Percentiles rank a stretch among this genome's conserved stretches.
Conservation (phyloP, 345 rosid species). For the Sapria himalayana region DNA sequence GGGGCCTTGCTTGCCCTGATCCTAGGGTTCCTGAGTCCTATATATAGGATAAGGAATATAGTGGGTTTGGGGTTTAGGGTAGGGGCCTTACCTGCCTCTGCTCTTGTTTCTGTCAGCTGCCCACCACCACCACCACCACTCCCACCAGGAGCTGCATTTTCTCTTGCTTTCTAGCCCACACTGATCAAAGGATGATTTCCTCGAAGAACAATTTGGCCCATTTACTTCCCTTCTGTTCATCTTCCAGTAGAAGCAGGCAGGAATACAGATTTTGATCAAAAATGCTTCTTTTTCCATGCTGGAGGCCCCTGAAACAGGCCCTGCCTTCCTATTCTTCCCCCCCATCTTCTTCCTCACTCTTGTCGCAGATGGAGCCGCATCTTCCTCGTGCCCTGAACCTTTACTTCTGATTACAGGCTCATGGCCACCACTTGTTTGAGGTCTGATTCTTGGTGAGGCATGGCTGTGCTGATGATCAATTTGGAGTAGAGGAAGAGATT, state of each 20-base stretch:
- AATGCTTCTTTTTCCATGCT: constrained; percentile 26
- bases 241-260: constrained; percentile 12
- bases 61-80: no score
- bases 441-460: constrained; percentile 9
- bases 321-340: constrained; percentile 1
- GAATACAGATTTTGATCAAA: constrained; percentile 30
- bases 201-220: constrained; percentile 13
- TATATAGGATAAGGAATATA: no score
- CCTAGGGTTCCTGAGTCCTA: no score
- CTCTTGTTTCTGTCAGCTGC: no score
- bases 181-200: no score
- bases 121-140: no score
- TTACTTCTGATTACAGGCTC: no score
- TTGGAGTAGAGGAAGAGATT: constrained; percentile 20
- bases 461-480: constrained; percentile 9
- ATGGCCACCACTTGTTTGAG: constrained; percentile 13
- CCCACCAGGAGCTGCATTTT: no score
- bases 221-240: constrained; percentile 8
- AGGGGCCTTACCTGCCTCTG: no score
- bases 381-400: constrained; percentile 36
- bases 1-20: no score
- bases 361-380: constrained; percentile 8
- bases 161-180: no score
- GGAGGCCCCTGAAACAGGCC: constrained; percentile 12
- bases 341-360: constrained; percentile 6